These are phyloP conservation scores for Quillaja saponaria DNA, from an alignment of 306 rosid genomes.

Conservation along the genomic window DNA sequence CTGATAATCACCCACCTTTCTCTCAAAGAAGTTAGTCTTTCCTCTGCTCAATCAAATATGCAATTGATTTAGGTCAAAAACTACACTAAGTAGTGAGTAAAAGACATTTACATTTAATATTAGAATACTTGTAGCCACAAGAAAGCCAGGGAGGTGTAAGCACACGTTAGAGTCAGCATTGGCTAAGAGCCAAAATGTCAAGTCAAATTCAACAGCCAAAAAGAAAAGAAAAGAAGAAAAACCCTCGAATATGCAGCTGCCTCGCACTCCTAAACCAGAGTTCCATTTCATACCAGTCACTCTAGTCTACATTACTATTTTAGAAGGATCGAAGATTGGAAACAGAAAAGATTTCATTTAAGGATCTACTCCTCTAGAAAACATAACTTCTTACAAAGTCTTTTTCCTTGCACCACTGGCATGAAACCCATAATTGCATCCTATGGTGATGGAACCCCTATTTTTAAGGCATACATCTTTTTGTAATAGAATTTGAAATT, in stretches of 20 bases:
- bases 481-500: not conserved
- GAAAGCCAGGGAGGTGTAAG: not conserved
- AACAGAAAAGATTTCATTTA: not conserved
- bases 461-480: not conserved
- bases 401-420: not conserved
- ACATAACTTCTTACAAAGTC: not conserved
- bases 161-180: not conserved
- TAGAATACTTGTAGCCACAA: constrained; percentile 3
- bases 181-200: not conserved
- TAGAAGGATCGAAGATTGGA: not conserved
- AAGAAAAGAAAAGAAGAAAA: not conserved
- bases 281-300: constrained; percentile 4
- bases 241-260: too few species aligned
- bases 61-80: constrained; percentile 14
- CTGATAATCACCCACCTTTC: constrained; percentile 92
- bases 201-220: not conserved
- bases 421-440: not conserved
- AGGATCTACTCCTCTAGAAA: not conserved
- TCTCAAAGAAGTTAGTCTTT: constrained; percentile 89
- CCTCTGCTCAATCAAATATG: constrained; percentile 62
- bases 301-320: not conserved
- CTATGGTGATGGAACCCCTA: not conserved
- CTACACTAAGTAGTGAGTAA: not conserved
- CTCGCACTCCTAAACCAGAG: not conserved
- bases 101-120: constrained; percentile 3